Evolutionary conservation across 1,284 basidiomycete species (phyloP), one percentile per base, ranked within the genome.

Genomic region (Tilletiopsis washingtonensis): DNA sequence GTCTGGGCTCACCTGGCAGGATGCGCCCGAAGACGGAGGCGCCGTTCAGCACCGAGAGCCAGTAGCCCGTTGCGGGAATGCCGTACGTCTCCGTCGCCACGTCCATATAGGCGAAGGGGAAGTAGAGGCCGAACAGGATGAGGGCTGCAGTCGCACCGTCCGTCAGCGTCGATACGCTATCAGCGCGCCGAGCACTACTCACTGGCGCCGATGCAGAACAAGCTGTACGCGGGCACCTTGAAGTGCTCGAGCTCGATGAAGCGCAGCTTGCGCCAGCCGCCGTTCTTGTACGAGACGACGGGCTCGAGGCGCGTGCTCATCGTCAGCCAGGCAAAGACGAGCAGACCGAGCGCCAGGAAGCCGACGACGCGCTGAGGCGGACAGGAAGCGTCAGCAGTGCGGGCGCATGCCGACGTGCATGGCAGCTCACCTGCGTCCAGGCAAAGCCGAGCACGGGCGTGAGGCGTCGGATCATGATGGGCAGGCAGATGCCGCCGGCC

Each of bases 401-500:
- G n/a, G n/a, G n/a, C n/a, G n/a, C n/a, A n/a, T n/a, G n/a, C n/a
- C n/a, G n/a, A n/a, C n/a, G n/a, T n/a, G n/a, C n/a, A n/a, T n/a
- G n/a, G n/a, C n/a, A n/a, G n/a, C n/a, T n/a, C n/a, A n/a, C n/a
- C n/a, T n/a, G n/a, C n/a, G n/a, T 60, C 53, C 59, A 58, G 2
- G 45, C 57, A 26, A 60, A 67, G 2, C 67, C 67, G 17, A 67
- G 54, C 5, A 40, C 27, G 2, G 53, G 53, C 29, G 59, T 47
- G n/a, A 62, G 51, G 2, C 42, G 43, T 7, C 55, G 32, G 27
- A 66, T 48, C 29, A 66, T 40, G 47, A 69, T 63, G 11, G 67
- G 62, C 26, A 62, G 67, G 43, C 67, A 32, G 52, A 69, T 56
- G 17, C 61, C 61, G 5, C 67, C 64, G 4, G 59, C 54, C 1